Base-by-base conservation (phyloP, 805 yeast genomes). In the Monosporozyma servazzii region DNA sequence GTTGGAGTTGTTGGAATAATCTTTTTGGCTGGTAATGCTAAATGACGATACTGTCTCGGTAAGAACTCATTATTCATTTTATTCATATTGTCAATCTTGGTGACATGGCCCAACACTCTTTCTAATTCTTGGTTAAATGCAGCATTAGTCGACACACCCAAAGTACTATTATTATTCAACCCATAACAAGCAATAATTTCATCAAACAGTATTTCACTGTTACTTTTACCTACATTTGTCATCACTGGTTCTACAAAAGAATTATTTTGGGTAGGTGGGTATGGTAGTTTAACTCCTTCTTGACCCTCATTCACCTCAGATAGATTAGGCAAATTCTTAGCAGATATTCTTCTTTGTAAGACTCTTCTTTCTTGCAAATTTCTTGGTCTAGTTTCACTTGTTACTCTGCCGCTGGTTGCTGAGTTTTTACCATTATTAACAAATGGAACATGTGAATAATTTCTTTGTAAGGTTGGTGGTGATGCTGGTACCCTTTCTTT, bases 181-280 rank as follows among this genome's bases (percentile, higher is more conserved):
- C 53, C 45, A 25, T 64, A 65, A 11, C 62, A 63, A 3, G 58
- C 55, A 18, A 65, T 36, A 10, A 65, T 64, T 47, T 65, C 67
- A 47, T 65, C 64, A 45, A 61, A 57, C 10, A 64, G 47, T 11
- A 53, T 25, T 23, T 63, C 68, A 45, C 62, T 62, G 11, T 52
- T 41, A 30, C 55, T 53, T 45, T 55, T 56, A 1, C 51, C 50
- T 7, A 33, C 33, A 37, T 9, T 23, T 6, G 17, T 21, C 15
- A 21, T 17, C 3, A 27, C 23, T 7, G 45, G n/a, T 39, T 41
- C 46, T 7, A 39, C 36, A 17, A 29, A 7, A 18, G 36, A 17
- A 3, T 21, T 17, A n/a, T 27, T 44, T 17, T 7, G 21, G 15
- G 23, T 17, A 13, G 37, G 37, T 13, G 37, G 37, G 17, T 33